Conservation (phyloP, 176 grass and related monocot species). For the Zoysia pacifica region DNA sequence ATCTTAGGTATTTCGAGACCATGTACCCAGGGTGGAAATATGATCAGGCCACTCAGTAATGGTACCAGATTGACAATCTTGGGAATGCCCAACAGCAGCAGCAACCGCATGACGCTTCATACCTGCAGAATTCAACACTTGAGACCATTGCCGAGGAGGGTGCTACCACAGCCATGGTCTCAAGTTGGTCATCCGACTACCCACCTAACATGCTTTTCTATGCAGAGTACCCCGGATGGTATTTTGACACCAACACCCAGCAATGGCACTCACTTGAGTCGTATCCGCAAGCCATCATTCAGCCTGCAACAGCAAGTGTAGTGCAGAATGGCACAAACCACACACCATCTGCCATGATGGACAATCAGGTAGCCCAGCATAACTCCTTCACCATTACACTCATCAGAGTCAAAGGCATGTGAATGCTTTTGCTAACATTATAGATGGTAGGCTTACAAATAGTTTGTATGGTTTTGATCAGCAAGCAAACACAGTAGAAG, state of each 20-base stretch:
- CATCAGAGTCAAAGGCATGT: constrained; percentile 53
- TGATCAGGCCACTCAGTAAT: constrained; percentile 61
- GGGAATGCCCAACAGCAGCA: constrained; percentile 34
- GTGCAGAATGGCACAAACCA: constrained; percentile 53
- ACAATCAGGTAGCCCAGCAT: constrained; percentile 45
- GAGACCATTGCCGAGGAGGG: constrained; percentile 77
- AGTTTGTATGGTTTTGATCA: constrained; percentile 52
- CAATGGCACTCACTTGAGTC: constrained; percentile 78
- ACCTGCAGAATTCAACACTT: constrained; percentile 58
- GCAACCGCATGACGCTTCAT: constrained; percentile 42
- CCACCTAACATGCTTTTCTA: constrained; percentile 94
- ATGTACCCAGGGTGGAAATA: constrained; percentile 91
- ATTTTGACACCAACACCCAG: constrained; percentile 85
- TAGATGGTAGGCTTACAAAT: constrained; percentile 41
- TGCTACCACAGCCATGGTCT: constrained; percentile 3
- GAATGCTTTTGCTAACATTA: constrained; percentile 46
- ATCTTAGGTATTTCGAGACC: constrained; percentile 67
- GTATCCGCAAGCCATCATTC: constrained; percentile 50
- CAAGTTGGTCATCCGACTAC: constrained; percentile 56
- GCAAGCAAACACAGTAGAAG: constrained; percentile 25
- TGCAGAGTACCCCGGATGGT: constrained; percentile 84
- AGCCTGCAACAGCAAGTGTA: constrained; percentile 10
- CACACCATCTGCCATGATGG: constrained; percentile 6
- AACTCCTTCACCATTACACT: constrained; percentile 34
- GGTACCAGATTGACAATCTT: constrained; percentile 71